phyloP scores from a whole-genome alignment of 148 eudicot genomes.

The Persicaria maculosa region DNA sequence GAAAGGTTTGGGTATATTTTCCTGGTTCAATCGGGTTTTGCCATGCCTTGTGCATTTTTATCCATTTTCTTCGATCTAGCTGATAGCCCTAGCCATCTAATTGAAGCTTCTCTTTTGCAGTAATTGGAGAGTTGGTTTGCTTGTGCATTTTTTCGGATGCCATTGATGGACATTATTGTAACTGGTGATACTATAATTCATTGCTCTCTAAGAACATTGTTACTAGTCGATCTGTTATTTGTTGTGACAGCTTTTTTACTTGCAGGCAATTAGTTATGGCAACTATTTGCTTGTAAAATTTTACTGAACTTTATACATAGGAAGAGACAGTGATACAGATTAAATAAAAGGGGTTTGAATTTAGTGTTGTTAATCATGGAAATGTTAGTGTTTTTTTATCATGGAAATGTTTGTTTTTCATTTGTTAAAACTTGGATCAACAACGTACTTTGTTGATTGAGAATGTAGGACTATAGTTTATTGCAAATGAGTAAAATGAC shows the following conservation, averaged over 20 bases:
- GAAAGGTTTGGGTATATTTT: too few relatives aligned
- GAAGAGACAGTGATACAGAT: not conserved
- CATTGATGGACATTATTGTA: not conserved
- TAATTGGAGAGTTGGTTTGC: not conserved
- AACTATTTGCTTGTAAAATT: not conserved
- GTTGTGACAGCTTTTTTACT: not conserved
- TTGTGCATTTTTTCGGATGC: not conserved
- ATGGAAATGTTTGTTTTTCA: too few relatives aligned
- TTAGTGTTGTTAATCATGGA: too few relatives aligned
- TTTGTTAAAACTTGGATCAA: too few relatives aligned
- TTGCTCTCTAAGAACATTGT: not conserved
- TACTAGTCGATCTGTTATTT: not conserved
- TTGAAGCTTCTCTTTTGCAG: slow-evolving; percentile 1
- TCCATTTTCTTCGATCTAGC: too few relatives aligned
- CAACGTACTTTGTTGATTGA: too few relatives aligned
- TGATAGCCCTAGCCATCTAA: not conserved
- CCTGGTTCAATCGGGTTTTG: too few relatives aligned
- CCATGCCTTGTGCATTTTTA: too few relatives aligned
- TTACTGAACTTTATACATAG: not conserved
- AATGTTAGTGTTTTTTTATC: too few relatives aligned
- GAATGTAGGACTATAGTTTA: too few relatives aligned
- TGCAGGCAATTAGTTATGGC: not conserved
- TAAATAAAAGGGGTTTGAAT: too few relatives aligned
- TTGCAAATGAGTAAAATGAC: too few relatives aligned
- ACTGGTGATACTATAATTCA: not conserved